Base-by-base conservation (phyloP, 306 rosid genomes). In the Prunus mongolica region DNA sequence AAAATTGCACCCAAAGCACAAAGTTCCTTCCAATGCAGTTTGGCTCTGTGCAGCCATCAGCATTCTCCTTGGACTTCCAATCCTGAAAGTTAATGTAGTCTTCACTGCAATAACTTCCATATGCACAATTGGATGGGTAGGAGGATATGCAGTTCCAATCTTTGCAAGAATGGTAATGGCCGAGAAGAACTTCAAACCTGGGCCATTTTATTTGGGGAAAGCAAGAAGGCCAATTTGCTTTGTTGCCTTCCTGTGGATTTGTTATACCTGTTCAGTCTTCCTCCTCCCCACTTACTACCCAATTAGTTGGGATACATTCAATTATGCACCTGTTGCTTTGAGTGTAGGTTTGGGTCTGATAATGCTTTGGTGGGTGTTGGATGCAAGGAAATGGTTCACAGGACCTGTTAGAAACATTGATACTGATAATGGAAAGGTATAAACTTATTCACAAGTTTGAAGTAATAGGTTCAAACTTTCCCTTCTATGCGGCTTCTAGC, bases 141-240 rank as follows among this genome's bases (percentile, higher is more conserved):
- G 96, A 16, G 96, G 98, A 12, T 89, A 91, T 78, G 96, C 98
- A 57, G 96, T 93, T 64, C 98, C 98, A 13, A 91, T 91, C 76
- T 89, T 91, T 11, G 89, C 98, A 54, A 86, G 96, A 63, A 69
- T 93, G 90, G 89, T 91, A 12, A 89, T 89, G 98, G 38, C 86
- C 6, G 98, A 91, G 84, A 56, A 76, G 80, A 78, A 91, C 71
- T 93, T 93, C 89, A 89, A 84, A 50, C 81, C 89, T 0, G 93
- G 96, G 28, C 98, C 96, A 2, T 91, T 93, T 75, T 93, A 93
- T 74, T 67, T 93, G 74, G 98, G 96, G 46, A 91, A 80, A 71
- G 93, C 94, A 61, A 91, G 98, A 25, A 88, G 96, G 63, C 93
- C 96, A 51, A 24, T 88, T 3, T 93, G 93, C 79, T 67, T 91